Base-by-base conservation (phyloP, 371 early-diverging fungal genomes). In the Syncephalis fuscata region DNA sequence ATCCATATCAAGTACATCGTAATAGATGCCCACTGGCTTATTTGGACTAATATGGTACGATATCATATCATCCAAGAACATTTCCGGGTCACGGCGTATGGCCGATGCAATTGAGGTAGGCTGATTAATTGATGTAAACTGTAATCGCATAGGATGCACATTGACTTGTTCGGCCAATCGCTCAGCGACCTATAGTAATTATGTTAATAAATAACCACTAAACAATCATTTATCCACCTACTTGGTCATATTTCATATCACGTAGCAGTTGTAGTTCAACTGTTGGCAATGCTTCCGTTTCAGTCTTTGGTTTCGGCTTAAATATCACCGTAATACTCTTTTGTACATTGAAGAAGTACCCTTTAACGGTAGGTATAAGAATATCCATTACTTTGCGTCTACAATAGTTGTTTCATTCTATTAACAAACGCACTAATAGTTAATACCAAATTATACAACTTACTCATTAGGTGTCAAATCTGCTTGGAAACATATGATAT, bases 401-500 rank as follows among this genome's bases (percentile, higher is more conserved):
- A 39, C 15, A 23, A 42, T 7, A 24, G 23, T 32, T 7, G 32
- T 8, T 24, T 19, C 7, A 46, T 4, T 45, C 16, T n/a, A 5
- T 41, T 39, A 17, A 40, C 15, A 25, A 23, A 41, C 17, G 19
- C 3, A 16, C 7, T 21, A 32, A 43, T 37, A 25, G 17, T 5
- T 5, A 47, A 43, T 37, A 11, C n/a, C 46, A 10, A 19, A 50
- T 3, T 20, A 4, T 20, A 16, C n/a, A 19, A 56, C 68, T 21
- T 69, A 71, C 71, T 82, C 77, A 38, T 72, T 65, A 1, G 61
- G 53, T 0, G 67, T 54, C 24, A 79, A 25, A 8, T 63, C 65
- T 27, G 61, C 65, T 59, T 90, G 91, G 58, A 81, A 78, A 56
- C 80, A 81, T 46, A 94, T 73, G 47, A 94, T 93, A 60, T 94